These are phyloP conservation scores for Plantago coronopus DNA, from an alignment of 305 asterid species.

Conservation along the genomic window DNA sequence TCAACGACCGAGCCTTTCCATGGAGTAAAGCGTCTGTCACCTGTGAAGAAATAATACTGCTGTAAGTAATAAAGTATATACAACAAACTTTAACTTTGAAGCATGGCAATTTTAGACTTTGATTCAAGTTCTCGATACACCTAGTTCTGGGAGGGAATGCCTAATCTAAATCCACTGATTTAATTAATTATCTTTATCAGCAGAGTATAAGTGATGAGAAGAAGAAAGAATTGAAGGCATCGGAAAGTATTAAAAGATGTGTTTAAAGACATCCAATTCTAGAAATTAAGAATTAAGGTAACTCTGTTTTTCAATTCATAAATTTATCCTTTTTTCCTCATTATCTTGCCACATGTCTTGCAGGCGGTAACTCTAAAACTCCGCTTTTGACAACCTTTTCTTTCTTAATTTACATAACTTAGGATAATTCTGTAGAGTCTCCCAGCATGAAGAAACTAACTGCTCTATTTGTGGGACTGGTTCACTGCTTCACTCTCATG, in stretches of 20 bases:
- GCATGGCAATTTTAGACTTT: neutral
- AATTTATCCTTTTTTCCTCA: neutral
- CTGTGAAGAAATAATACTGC: constrained; percentile 38
- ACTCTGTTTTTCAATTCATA: neutral
- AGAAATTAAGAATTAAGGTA: neutral
- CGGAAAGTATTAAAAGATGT: neutral
- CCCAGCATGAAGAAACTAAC: neutral
- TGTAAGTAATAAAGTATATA: constrained; percentile 1
- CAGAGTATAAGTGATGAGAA: no score
- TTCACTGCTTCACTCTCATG: neutral
- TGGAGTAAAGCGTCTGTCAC: constrained; percentile 89
- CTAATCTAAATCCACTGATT: neutral
- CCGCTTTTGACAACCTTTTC: neutral
- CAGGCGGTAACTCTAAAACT: constrained; percentile 5
- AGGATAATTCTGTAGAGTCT: neutral
- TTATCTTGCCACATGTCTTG: constrained; percentile 7
- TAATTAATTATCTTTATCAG: neutral
- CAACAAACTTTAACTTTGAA: neutral
- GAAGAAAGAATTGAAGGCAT: neutral
- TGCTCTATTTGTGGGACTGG: constrained; percentile 5
- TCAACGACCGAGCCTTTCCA: constrained; percentile 99
- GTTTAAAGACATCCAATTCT: neutral
- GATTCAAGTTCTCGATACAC: neutral
- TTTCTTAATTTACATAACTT: neutral
- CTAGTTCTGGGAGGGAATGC: neutral